These are phyloP conservation scores for Prototheca stagnorum DNA, from an alignment of 163 green algal species.

Conservation along the genomic window DNA sequence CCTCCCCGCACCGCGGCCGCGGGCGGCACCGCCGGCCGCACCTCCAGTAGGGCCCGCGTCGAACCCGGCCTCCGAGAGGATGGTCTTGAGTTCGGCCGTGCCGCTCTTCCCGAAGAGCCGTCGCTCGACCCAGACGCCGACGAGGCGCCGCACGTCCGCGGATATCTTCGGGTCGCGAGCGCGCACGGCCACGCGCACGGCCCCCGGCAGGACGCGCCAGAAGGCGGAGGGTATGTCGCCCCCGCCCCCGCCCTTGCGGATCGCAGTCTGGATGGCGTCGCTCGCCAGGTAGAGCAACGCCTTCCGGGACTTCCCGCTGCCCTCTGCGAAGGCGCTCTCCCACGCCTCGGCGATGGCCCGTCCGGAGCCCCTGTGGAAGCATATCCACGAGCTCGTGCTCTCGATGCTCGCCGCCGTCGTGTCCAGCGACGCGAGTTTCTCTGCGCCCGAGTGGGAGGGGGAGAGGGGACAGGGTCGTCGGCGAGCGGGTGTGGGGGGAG, in stretches of 20 bases:
- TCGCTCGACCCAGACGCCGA: conserved; percentile 44
- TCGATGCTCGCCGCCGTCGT: conserved; percentile 69
- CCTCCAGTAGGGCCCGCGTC: too few relatives aligned
- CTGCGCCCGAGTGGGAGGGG: too few relatives aligned
- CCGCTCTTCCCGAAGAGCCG: conserved; percentile 19
- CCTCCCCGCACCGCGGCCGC: too few relatives aligned
- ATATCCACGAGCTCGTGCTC: conserved; percentile 45
- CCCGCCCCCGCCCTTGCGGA: conserved; percentile 61
- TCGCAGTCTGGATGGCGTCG: conserved; percentile 60
- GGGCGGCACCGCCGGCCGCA: too few relatives aligned
- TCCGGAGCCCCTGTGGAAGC: conserved; percentile 52
- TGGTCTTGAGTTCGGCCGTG: not conserved
- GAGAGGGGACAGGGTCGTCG: too few relatives aligned
- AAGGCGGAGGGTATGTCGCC: conserved; percentile 63
- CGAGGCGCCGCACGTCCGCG: conserved; percentile 8
- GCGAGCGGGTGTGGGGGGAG: too few relatives aligned
- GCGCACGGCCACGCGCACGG: conserved; percentile 27
- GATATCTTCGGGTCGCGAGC: conserved; percentile 34
- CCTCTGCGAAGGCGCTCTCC: conserved; percentile 50
- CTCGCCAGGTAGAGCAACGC: conserved; percentile 79
- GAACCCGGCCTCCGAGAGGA: not conserved
- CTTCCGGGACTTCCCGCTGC: conserved; percentile 31
- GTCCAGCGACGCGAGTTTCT: conserved; percentile 59
- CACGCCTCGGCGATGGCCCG: conserved; percentile 50
- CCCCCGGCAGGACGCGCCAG: conserved; percentile 39